Base-by-base conservation (phyloP, 768 basidiomycete genomes). In the Suillus sp. region DNA sequence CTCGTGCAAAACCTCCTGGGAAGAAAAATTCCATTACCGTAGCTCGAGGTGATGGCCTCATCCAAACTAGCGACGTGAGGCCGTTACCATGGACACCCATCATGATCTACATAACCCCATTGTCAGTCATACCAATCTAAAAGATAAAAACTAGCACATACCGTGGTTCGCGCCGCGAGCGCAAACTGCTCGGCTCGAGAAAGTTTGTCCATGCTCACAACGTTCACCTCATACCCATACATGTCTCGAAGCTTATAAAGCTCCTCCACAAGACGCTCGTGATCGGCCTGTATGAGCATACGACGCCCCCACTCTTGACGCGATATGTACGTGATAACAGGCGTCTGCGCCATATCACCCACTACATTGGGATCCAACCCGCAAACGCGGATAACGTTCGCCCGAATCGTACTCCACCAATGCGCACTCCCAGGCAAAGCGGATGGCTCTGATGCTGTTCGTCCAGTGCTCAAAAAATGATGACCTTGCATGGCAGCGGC, bases 11-110 rank as follows among this genome's bases (percentile, higher is more conserved):
- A 3, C 94, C 93, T 47, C 82, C 82, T 0, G 90, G 90, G 74
- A 81, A 92, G 75, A 95, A 95, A 77, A 97, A 95, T 70, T 97
- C 95, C 71, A 96, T 92, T 37, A 97, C 93, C 0, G 95, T 94
- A 37, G 92, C 84, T 20, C 89, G 81, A 6, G 88, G 87, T 3
- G 84, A 86, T 2, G 92, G 91, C 27, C 91, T 89, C 95, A 96
- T 97, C 95, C 94, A 97, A 5, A 97, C 72, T 0, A 96, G 82
- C 34, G 92, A 84, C 0, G 94, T 96, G 43, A 97, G 74, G 37
- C 93, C 95, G 71, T 97, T 96, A 11, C 95, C 95, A 69, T 96
- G 95, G 18, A 96, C 90, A 62, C 95, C 95, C 84, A 96, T 90
- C 88, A 96, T 84, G 69, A 96, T 93, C 95, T 96, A 64, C 7